Evolutionary conservation across 225 moss, liverwort and hornwort genomes (phyloP).

Genomic region (Neckera pumila): DNA sequence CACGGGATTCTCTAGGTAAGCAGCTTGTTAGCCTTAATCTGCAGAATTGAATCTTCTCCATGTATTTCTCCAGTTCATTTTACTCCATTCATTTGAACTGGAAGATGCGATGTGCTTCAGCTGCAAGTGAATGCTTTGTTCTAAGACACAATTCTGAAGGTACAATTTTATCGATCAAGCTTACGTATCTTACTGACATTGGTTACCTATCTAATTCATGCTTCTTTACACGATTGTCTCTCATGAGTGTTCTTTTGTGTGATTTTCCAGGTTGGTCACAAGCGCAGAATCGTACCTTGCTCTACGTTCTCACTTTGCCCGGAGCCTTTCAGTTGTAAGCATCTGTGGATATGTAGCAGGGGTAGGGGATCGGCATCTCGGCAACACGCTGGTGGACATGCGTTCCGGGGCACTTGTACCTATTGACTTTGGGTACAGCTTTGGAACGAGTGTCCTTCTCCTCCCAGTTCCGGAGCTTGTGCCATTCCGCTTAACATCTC

Average conservation of each 20-base stretch:
- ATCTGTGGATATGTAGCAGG: slow-evolving; percentile 91
- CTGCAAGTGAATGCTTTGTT: background rate
- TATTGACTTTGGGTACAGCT: slow-evolving; percentile 97
- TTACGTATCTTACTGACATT: background rate
- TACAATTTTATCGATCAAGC: background rate
- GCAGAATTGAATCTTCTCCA: background rate
- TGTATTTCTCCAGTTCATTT: background rate
- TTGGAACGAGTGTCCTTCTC: slow-evolving; percentile 83
- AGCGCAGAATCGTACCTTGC: slow-evolving; percentile 90
- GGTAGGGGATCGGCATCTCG: slow-evolving; percentile 89
- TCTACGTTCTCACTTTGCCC: slow-evolving; percentile 66
- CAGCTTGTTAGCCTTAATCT: background rate
- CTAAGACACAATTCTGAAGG: background rate
- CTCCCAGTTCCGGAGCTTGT: slow-evolving; percentile 91
- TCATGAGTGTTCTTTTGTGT: background rate
- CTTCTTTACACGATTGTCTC: background rate
- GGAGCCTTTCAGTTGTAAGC: slow-evolving; percentile 68
- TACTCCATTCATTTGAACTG: background rate
- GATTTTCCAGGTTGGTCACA: slow-evolving; percentile 53
- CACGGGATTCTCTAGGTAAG: slow-evolving; percentile 66
- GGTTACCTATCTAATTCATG: background rate
- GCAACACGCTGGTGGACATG: slow-evolving; percentile 81
- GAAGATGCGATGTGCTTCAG: background rate
- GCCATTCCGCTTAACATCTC: slow-evolving; percentile 74
- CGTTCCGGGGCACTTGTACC: slow-evolving; percentile 79